Evolutionary conservation across 116 monocot genomes (phyloP).

Genomic region (Papilionanthe hybrid): DNA sequence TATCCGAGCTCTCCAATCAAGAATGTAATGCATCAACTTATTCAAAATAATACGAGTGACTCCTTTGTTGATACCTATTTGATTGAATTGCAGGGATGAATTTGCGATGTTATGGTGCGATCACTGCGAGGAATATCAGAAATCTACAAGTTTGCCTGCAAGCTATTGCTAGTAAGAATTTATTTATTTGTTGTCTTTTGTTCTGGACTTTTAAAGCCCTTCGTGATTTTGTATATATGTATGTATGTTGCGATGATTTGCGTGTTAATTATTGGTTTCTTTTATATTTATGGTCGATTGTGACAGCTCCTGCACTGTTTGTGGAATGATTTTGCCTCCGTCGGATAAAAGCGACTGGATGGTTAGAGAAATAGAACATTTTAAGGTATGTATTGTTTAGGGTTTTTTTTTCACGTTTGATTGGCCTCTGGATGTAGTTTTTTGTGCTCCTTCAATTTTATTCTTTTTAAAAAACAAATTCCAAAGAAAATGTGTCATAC

Average conservation of each 20-base stretch:
- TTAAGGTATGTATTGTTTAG: background rate
- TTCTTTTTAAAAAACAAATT: background rate
- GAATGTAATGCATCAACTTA: background rate
- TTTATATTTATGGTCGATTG: background rate
- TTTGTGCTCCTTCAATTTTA: background rate
- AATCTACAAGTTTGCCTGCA: background rate
- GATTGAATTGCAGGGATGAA: background rate
- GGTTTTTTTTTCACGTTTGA: background rate
- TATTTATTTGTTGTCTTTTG: background rate
- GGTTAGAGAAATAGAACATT: background rate
- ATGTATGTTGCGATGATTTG: background rate
- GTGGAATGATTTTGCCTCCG: background rate
- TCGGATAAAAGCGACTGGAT: background rate
- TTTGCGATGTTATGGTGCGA: background rate
- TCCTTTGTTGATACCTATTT: background rate
- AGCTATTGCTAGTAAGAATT: background rate
- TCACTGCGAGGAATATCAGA: background rate
- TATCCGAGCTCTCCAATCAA: background rate
- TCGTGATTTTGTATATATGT: background rate
- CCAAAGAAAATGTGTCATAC: background rate
- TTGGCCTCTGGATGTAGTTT: background rate
- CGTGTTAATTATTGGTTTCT: background rate
- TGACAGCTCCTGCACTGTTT: background rate
- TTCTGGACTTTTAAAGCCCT: background rate
- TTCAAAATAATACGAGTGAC: background rate